Conservation (phyloP, 352 stramenopile species). For the Globisporangium nagaii region DNA sequence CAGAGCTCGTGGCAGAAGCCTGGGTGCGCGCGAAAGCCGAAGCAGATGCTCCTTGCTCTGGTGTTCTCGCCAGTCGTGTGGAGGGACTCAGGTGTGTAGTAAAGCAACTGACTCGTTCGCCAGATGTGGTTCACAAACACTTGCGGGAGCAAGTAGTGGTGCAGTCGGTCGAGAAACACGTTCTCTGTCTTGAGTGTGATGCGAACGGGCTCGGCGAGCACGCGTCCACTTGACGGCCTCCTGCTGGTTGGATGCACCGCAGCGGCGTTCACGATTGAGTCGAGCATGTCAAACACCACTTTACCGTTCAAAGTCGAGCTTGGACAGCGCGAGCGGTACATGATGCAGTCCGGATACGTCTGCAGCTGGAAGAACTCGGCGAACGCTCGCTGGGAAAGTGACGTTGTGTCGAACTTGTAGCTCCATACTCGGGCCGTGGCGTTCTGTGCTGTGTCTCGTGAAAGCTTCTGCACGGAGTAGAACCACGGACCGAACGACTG, state of each 20-base stretch:
- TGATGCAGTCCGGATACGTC: constrained; percentile 22
- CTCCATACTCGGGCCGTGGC: constrained; percentile 18
- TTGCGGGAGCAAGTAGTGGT: constrained; percentile 30
- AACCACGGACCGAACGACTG: constrained; percentile 12
- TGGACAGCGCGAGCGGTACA: constrained; percentile 19
- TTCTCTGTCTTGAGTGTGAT: constrained; percentile 9
- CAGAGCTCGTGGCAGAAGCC: constrained; percentile 9
- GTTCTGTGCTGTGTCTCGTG: background rate
- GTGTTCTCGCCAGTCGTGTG: background rate
- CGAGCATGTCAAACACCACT: constrained; percentile 26
- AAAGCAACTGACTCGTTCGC: constrained; percentile 26
- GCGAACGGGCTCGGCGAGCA: background rate
- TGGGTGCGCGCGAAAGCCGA: background rate
- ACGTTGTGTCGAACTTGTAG: constrained; percentile 41
- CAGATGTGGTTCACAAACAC: constrained; percentile 25
- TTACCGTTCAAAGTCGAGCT: constrained; percentile 6
- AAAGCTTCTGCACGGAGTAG: background rate
- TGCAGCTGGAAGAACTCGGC: constrained; percentile 9
- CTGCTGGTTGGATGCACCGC: background rate
- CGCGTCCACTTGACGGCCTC: too few species aligned
- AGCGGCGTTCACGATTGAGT: constrained; percentile 20
- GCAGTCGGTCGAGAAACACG: constrained; percentile 32
- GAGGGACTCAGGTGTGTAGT: constrained; percentile 23
- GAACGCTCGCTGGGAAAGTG: constrained; percentile 22
- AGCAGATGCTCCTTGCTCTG: constrained; percentile 13